Evolutionary conservation across 306 rosid genomes (phyloP), one percentile per base, ranked within the genome.

Genomic region (Quercus rubra): DNA sequence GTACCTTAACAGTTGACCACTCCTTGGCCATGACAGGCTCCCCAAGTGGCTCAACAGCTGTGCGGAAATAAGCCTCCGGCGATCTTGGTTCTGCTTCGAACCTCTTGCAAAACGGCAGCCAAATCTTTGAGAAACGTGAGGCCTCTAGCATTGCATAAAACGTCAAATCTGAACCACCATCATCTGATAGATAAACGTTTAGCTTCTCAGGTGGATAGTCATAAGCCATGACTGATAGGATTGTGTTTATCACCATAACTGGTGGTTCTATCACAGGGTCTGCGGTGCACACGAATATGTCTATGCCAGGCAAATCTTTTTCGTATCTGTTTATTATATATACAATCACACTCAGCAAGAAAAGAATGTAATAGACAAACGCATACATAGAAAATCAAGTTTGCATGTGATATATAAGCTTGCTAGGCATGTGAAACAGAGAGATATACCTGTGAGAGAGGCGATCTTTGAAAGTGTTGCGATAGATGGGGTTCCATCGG

Each of bases 41-140:
- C 3, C 3, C 41, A 63, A 28, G 46, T 17, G 43, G 41, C 23
- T 64, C 46, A 64, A 15, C 18, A 6, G 71, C 51, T 3, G 14
- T 33, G 71, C 25, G 14, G 71, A 67, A 67, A 31, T 33, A 67
- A 31, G 71, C 71, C 21, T 33, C 71, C 6, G 27, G 71, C 21
- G 51, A 67, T 67, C 52, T 67, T 33, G 71, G 71, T 33, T 18
- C 51, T 6, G 33, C 71, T 67, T 33, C 33, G 71, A 67, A 67
- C 27, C 33, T 67, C 25, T 67, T 67, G 71, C 71, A 67, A 67
- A 67, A 67, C 51, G 71, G 71, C 35, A 67, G 71, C 71, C 71
- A 67, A 19, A 33, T 33, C 71, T 67, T 67, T 18, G 71, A 67
- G 71, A 67, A 67, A 18, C 71, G 51, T 0, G 71, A 33, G 71